phyloP scores from a whole-genome alignment of 352 stramenopile genomes.

The Globisporangium yorkense region DNA sequence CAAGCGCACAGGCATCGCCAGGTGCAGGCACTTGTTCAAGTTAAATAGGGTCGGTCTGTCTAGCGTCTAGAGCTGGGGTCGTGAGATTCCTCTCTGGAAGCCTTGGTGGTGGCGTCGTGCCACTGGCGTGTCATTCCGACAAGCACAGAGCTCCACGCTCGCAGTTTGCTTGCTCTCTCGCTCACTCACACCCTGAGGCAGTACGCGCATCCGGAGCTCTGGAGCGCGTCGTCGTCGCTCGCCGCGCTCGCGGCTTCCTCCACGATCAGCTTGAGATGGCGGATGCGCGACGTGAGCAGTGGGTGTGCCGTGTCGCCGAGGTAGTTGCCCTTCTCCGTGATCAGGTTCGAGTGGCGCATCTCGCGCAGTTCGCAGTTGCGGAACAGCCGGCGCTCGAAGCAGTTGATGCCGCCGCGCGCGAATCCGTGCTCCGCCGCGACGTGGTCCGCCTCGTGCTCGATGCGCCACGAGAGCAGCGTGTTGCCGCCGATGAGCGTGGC shows the following conservation, averaged over 20 bases:
- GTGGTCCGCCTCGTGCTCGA: conserved; percentile 79
- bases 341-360: conserved; percentile 54
- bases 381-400: conserved; percentile 68
- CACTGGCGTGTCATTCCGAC: not conserved
- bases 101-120: not conserved
- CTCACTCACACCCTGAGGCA: conserved; percentile 11
- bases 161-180: not conserved
- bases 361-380: conserved; percentile 69
- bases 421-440: conserved; percentile 64
- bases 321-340: conserved; percentile 78
- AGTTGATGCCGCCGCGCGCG: conserved; percentile 58
- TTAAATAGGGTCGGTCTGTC: not conserved
- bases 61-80: no score
- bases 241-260: conserved; percentile 5
- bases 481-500: conserved; percentile 45
- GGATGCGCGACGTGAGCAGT: conserved; percentile 65
- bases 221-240: not conserved
- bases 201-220: conserved; percentile 12
- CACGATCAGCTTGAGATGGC: conserved; percentile 50
- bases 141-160: not conserved
- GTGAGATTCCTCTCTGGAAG: not conserved
- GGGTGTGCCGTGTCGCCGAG: conserved; percentile 73
- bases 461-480: conserved; percentile 64
- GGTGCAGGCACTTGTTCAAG: not conserved
- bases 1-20: no score